These are phyloP conservation scores for Colletotrichum plurivorum DNA, from an alignment of 2,329 filamentous ascomycete genomes.

Conservation along the genomic window DNA sequence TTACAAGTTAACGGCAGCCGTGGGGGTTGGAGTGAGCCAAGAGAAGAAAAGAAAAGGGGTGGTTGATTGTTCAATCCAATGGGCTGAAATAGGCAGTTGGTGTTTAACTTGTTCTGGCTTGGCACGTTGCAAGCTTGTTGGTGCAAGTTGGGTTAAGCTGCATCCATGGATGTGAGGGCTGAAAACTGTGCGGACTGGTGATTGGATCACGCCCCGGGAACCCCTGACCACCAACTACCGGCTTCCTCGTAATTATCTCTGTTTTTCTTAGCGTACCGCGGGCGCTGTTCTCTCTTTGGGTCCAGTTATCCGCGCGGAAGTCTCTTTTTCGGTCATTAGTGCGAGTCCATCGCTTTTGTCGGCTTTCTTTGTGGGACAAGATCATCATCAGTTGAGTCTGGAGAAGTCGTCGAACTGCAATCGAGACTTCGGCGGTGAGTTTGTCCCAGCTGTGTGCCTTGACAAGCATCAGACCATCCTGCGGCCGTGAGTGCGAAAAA, in stretches of 20 bases:
- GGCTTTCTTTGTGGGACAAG: no score
- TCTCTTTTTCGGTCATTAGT: no score
- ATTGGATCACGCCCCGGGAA: not conserved
- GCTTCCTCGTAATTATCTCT: not conserved
- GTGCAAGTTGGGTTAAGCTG: conserved; percentile 14
- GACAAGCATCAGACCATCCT: not conserved
- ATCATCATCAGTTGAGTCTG: no score
- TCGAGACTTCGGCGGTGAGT: no score
- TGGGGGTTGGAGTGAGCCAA: not conserved
- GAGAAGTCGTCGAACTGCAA: no score
- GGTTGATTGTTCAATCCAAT: not conserved
- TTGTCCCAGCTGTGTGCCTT: no score
- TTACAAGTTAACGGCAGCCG: not conserved
- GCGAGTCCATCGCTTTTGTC: no score
- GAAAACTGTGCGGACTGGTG: not conserved
- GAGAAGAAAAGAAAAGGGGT: not conserved
- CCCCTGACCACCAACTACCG: not conserved
- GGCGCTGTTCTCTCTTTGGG: not conserved
- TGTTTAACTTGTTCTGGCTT: conserved; percentile 3
- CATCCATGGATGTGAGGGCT: not conserved
- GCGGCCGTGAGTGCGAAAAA: not conserved
- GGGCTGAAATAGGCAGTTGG: not conserved
- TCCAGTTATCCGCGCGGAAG: no score
- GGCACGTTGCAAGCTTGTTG: conserved; percentile 11
- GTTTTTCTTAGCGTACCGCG: not conserved